Conservation (phyloP, 768 basidiomycete genomes). For the Boletus vermiculosoides region DNA sequence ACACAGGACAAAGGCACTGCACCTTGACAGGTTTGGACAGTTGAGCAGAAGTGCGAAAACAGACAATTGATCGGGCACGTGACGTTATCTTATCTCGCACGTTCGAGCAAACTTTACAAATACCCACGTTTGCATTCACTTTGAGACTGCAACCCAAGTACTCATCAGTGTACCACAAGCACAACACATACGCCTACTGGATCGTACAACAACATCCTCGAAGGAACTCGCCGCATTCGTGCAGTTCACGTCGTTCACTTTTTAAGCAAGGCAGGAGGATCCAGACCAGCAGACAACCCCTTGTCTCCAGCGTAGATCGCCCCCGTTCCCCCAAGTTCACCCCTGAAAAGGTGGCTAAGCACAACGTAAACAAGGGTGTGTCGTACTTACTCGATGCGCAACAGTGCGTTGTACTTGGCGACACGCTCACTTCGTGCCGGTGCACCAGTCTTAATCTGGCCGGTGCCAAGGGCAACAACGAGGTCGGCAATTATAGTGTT, state of each 20-base stretch:
- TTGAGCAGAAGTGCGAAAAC: conserved; percentile 6
- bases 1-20: conserved; percentile 22
- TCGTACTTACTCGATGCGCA: conserved; percentile 80
- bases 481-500: conserved; percentile 96
- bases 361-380: background rate
- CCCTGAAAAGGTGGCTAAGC: conserved; percentile 43
- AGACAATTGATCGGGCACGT: conserved; percentile 19
- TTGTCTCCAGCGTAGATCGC: conserved; percentile 72
- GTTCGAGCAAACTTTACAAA: conserved; percentile 5
- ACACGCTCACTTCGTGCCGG: conserved; percentile 96
- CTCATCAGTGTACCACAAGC: conserved; percentile 28
- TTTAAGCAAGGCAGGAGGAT: conserved; percentile 69
- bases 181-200: conserved; percentile 24
- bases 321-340: conserved; percentile 66
- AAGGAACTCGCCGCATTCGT: conserved; percentile 1
- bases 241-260: conserved; percentile 42
- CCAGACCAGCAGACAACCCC: conserved; percentile 76
- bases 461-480: conserved; percentile 86
- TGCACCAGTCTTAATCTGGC: conserved; percentile 99
- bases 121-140: conserved; percentile 15
- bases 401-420: conserved; percentile 87
- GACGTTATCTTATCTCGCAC: conserved; percentile 28
- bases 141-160: conserved; percentile 7
- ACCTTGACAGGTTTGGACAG: conserved; percentile 16
- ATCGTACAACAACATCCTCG: conserved; percentile 28